Evolutionary conservation across 2,329 filamentous ascomycete genomes (phyloP), one percentile per base, ranked within the genome.

Genomic region (Penicillium sp.): DNA sequence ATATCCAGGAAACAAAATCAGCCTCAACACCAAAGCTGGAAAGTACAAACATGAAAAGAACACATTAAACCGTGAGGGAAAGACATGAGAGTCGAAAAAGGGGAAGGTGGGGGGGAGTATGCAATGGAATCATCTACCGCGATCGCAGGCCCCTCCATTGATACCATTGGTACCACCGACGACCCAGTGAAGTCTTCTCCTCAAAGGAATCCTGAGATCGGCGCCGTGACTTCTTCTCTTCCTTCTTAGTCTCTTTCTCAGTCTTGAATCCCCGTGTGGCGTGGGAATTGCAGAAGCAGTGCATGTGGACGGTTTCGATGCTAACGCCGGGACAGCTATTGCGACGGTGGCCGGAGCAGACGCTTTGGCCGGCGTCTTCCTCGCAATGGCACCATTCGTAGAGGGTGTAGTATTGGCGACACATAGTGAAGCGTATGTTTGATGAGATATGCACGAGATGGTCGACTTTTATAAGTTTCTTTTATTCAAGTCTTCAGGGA

Each of bases 301-400:
- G 73, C 74, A 78, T 73, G 43, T 73, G 74, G 2, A 77, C 74
- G 2, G 72, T 75, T 53, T 78, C 73, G n/a, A 74, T 62, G 38
- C 67, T 70, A 16, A 75, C 52, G 1, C 72, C 73, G 11, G 70
- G 66, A 37, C 75, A 77, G 55, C 60, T 66, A 45, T 71, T 69
- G 51, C 67, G 68, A 22, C 67, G 66, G 48, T 69, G 65, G 33
- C 64, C 64, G 11, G 71, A 60, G 45, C 76, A 78, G 48, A 70
- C 55, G 38, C 65, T 70, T 46, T 73, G 65, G 16, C 76, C 71
- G 16, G 71, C 71, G 30, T 75, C 70, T 65, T 75, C 71, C 67
- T 77, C 71, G 60, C 76, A 78, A 26, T 74, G 74, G 61, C 76
- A 78, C 74, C 74, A 78, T 57, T 70, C 70, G 63, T 78, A 78